These are phyloP conservation scores for Prunus persica DNA, from an alignment of 306 rosid genomes.

Conservation along the genomic window DNA sequence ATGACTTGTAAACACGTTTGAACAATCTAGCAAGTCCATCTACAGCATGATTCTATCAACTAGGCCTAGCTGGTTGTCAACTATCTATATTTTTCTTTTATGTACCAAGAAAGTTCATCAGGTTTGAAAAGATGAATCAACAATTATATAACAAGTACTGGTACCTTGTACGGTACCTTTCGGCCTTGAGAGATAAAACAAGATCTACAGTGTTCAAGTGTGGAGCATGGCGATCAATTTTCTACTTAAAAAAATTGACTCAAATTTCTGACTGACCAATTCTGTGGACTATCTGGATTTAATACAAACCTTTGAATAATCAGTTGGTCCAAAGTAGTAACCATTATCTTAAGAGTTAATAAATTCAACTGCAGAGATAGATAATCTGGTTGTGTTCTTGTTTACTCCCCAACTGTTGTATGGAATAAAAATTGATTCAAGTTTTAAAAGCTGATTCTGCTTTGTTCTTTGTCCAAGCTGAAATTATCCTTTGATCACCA, in stretches of 20 bases:
- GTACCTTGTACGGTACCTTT: neutral
- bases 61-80: neutral
- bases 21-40: no score
- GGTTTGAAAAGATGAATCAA: neutral
- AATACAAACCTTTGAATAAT: neutral
- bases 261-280: neutral
- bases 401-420: no score
- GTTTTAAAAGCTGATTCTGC: no score
- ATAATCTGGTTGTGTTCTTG: no score
- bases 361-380: no score
- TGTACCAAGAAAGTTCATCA: neutral
- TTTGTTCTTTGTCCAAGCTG: no score
- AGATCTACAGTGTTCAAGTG: neutral
- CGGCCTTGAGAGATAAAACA: neutral
- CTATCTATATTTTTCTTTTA: neutral
- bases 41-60: no score
- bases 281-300: neutral
- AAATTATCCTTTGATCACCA: no score
- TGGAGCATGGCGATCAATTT: neutral
- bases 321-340: neutral
- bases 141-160: neutral
- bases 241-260: neutral
- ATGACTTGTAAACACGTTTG: no score
- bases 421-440: no score
- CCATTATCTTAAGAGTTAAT: no score